Evolutionary conservation across 108 stramenopile genomes (phyloP).

Genomic region (Aurantiochytrium sp.): DNA sequence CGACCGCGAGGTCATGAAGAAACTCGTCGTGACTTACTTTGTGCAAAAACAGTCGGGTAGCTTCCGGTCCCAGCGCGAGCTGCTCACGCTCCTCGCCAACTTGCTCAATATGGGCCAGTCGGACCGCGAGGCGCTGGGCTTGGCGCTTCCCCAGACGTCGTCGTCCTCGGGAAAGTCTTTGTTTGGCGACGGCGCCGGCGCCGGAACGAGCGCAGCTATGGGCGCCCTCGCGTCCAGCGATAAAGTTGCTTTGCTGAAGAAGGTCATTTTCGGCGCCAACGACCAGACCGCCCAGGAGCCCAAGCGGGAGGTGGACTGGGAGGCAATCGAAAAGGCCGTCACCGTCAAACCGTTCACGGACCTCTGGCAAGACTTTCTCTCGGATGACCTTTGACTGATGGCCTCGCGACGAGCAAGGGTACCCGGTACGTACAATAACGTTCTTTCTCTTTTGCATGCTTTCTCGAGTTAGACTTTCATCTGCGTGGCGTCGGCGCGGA

Average conservation of each 20-base stretch:
- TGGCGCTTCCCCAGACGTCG: neutral
- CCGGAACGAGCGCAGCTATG: no score
- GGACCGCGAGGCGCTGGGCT: neutral
- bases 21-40: slow-evolving; percentile 18
- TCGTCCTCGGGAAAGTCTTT: neutral
- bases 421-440: neutral
- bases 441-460: neutral
- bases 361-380: slow-evolving; percentile 21
- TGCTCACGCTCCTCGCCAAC: neutral
- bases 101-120: neutral
- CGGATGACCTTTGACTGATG: neutral
- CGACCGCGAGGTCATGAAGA: neutral
- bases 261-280: neutral
- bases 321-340: neutral
- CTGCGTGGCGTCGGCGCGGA: neutral
- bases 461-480: neutral
- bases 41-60: neutral
- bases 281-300: neutral
- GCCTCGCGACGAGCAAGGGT: neutral
- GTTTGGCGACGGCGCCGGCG: neutral
- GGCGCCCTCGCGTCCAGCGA: neutral
- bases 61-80: neutral
- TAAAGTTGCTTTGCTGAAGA: neutral
- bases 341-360: neutral
- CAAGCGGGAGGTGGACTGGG: neutral